These are phyloP conservation scores for Triticum monococcum DNA, from an alignment of 176 grass and related monocot genomes.

Conservation along the genomic window DNA sequence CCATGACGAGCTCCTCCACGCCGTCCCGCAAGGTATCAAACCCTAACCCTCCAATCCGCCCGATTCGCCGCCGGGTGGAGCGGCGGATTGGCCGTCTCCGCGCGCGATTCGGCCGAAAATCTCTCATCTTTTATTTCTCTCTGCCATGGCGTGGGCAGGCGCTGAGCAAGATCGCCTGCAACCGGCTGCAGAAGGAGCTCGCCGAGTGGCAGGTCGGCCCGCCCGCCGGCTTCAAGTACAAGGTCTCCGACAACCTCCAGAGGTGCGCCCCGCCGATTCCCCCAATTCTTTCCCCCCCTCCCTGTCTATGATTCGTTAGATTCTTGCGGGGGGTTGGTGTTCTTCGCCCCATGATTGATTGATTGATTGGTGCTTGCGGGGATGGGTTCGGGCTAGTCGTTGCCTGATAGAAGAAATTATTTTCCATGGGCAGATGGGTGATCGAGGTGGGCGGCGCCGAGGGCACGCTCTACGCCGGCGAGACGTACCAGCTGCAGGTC, in stretches of 20 bases:
- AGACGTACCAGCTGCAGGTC: constrained; percentile 86
- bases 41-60: constrained; percentile 14
- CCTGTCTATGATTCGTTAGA: neutral
- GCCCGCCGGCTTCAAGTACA: constrained; percentile 79
- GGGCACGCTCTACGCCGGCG: constrained; percentile 74
- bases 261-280: constrained; percentile 44
- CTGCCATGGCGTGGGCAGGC: constrained; percentile 48
- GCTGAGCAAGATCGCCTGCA: constrained; percentile 98
- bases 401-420: neutral
- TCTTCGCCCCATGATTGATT: neutral
- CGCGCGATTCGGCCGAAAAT: constrained; percentile 19
- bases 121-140: neutral
- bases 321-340: neutral
- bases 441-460: constrained; percentile 81
- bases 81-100: neutral
- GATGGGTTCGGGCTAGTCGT: neutral
- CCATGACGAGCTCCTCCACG: constrained; percentile 63
- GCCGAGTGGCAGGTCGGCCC: constrained; percentile 84
- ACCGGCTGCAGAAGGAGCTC: constrained; percentile 91
- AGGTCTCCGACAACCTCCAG: constrained; percentile 78
- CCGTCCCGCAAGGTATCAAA: constrained; percentile 42
- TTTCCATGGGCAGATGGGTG: constrained; percentile 57
- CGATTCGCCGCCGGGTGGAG: constrained; percentile 10
- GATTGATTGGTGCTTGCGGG: neutral
- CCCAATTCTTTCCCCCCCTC: neutral